Evolutionary conservation across 2,329 filamentous ascomycete species (phyloP).

Genomic region (Aschersonia sp.): DNA sequence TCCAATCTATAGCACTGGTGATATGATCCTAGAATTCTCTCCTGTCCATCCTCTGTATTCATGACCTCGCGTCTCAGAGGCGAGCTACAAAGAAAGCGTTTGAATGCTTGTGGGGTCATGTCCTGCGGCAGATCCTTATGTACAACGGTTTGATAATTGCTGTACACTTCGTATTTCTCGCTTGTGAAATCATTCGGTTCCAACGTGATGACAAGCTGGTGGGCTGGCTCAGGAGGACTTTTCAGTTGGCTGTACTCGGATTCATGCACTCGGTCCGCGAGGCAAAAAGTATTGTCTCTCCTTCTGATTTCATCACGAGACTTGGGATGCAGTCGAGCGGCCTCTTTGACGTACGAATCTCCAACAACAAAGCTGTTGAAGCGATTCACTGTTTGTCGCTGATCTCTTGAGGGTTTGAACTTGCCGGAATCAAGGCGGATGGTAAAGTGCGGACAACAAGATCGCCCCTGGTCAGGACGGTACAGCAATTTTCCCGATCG

Average conservation of each 20-base stretch:
- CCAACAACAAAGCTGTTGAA: slow-evolving; percentile 62
- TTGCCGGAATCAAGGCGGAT: slow-evolving; percentile 53
- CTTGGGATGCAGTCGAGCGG: slow-evolving; percentile 48
- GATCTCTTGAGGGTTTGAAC: slow-evolving; percentile 55
- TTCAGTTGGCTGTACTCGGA: slow-evolving; percentile 41
- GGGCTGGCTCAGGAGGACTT: slow-evolving; percentile 47
- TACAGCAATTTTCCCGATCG: slow-evolving; percentile 59
- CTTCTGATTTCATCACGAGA: slow-evolving; percentile 50
- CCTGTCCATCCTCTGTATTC: slow-evolving; percentile 30
- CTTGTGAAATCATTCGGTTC: slow-evolving; percentile 57
- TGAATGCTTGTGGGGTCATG: slow-evolving; percentile 48
- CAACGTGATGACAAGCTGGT: slow-evolving; percentile 53
- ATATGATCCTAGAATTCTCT: slow-evolving; percentile 52
- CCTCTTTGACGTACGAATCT: slow-evolving; percentile 49
- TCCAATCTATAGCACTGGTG: slow-evolving; percentile 75
- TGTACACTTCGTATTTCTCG: slow-evolving; percentile 60
- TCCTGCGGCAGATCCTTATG: slow-evolving; percentile 50
- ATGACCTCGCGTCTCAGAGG: slow-evolving; percentile 38
- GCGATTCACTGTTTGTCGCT: slow-evolving; percentile 60
- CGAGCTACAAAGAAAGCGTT: slow-evolving; percentile 59
- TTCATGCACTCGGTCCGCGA: slow-evolving; percentile 54
- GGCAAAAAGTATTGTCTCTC: slow-evolving; percentile 52
- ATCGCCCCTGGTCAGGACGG: slow-evolving; percentile 60
- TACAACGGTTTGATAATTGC: slow-evolving; percentile 61
- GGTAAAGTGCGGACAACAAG: slow-evolving; percentile 88